Percentiles rank a stretch among this genome's conserved stretches.
Evolutionary conservation across 2,329 filamentous ascomycete genomes (phyloP).

Genomic region (Alternaria dauci): DNA sequence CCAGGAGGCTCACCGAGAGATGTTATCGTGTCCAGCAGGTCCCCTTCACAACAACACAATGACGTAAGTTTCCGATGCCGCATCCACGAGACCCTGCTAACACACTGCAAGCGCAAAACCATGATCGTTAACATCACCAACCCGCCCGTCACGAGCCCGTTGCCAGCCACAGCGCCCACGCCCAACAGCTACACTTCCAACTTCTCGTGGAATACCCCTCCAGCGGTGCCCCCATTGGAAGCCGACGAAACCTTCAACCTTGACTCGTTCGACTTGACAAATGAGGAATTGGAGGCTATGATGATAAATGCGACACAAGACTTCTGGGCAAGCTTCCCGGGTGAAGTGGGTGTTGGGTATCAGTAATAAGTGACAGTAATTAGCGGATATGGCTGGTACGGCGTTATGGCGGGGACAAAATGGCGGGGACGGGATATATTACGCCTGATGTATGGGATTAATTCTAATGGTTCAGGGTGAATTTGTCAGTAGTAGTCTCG

Average conservation of each 20-base stretch:
- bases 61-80: conserved; percentile 11
- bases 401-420: neutral
- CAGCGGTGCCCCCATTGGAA: conserved; percentile 38
- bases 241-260: conserved; percentile 45
- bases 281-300: conserved; percentile 49
- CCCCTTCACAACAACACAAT: conserved; percentile 9
- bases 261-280: conserved; percentile 44
- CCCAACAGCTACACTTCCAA: conserved; percentile 33
- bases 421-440: neutral
- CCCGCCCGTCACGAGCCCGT: conserved; percentile 25
- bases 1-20: conserved; percentile 36
- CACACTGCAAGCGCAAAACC: conserved; percentile 13
- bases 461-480: neutral
- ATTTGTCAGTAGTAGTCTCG: neutral
- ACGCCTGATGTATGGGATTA: neutral
- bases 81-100: conserved; percentile 11
- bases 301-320: conserved; percentile 51
- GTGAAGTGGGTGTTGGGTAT: conserved; percentile 49
- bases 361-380: neutral
- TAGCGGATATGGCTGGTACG: neutral
- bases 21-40: conserved; percentile 13
- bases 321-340: conserved; percentile 52
- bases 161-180: conserved; percentile 32
- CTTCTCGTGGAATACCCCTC: conserved; percentile 34
- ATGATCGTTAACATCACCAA: conserved; percentile 18